Evolutionary conservation across 441 rosid genomes (phyloP).

Genomic region (Erodium texanum): DNA sequence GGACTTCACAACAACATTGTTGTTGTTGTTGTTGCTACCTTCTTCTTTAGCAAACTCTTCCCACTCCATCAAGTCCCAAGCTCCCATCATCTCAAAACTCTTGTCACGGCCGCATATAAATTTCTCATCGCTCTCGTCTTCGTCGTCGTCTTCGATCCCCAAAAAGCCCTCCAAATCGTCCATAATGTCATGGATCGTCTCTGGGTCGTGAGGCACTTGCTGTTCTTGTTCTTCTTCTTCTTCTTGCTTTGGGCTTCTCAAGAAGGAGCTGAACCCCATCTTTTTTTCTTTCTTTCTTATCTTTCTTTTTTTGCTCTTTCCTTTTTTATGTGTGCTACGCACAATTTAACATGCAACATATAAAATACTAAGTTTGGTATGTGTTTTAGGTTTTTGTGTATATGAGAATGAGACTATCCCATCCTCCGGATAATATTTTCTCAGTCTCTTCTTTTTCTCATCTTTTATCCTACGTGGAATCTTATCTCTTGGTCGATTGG

Average conservation of each 20-base stretch:
- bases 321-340: not conserved
- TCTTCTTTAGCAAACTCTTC: constrained; percentile 23
- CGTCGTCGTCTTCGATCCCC: constrained; percentile 24
- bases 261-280: constrained; percentile 17
- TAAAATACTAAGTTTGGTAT: not conserved
- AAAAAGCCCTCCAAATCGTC: constrained; percentile 36
- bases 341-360: not conserved
- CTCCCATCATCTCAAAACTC: no score
- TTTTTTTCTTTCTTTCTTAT: constrained; percentile 1
- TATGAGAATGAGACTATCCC: no score
- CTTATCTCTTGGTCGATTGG: not conserved
- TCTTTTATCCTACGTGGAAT: not conserved
- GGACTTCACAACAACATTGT: constrained; percentile 20
- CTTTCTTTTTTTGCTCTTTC: not conserved
- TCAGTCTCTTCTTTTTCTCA: not conserved
- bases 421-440: not conserved
- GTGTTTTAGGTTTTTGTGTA: not conserved
- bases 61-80: constrained; percentile 29
- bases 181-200: constrained; percentile 8
- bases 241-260: constrained; percentile 41
- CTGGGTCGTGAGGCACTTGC: constrained; percentile 24
- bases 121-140: constrained; percentile 20
- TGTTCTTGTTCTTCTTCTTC: constrained; percentile 20
- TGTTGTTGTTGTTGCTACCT: constrained; percentile 1
- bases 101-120: constrained; percentile 14